These are phyloP conservation scores for Collybia sordida DNA, from an alignment of 768 basidiomycete genomes.

Conservation along the genomic window DNA sequence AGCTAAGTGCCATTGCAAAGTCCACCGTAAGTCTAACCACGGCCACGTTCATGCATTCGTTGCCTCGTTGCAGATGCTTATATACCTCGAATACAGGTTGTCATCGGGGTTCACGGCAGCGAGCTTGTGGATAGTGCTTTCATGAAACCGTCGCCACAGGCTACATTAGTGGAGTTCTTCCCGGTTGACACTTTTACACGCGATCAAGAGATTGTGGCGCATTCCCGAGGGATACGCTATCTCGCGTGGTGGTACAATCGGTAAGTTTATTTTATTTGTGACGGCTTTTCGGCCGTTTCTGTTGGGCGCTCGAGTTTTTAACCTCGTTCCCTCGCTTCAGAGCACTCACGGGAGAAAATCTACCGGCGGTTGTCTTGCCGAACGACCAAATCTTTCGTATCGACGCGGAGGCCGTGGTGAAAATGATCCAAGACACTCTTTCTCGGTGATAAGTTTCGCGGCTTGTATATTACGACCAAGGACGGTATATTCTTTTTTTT, in stretches of 20 bases:
- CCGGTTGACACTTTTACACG: slow-evolving; percentile 62
- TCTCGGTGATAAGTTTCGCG: slow-evolving; percentile 2
- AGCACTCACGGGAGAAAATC: slow-evolving; percentile 27
- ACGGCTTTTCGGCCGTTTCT: background rate
- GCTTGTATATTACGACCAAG: background rate
- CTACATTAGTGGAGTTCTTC: slow-evolving; percentile 79
- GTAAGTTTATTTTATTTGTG: slow-evolving; percentile 11
- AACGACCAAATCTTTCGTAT: slow-evolving; percentile 28
- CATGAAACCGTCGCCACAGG: slow-evolving; percentile 58
- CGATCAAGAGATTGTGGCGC: slow-evolving; percentile 59
- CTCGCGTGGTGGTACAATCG: slow-evolving; percentile 50
- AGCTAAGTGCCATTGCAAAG: slow-evolving; percentile 62
- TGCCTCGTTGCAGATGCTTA: slow-evolving; percentile 7
- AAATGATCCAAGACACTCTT: slow-evolving; percentile 31
- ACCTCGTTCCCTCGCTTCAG: slow-evolving; percentile 22
- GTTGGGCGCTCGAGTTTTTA: too few species aligned
- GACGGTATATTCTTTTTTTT: too few species aligned
- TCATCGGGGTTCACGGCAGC: slow-evolving; percentile 58
- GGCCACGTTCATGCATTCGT: slow-evolving; percentile 1
- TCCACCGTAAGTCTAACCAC: slow-evolving; percentile 55
- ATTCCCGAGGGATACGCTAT: slow-evolving; percentile 54
- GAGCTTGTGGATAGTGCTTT: slow-evolving; percentile 70
- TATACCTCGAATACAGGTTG: slow-evolving; percentile 37
- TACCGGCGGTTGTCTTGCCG: slow-evolving; percentile 32
- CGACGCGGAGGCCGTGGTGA: slow-evolving; percentile 40